Evolutionary conservation across 2,329 filamentous ascomycete species (phyloP), one percentile per base, ranked within the genome.

Genomic region (Ophiostoma pallidulum): DNA sequence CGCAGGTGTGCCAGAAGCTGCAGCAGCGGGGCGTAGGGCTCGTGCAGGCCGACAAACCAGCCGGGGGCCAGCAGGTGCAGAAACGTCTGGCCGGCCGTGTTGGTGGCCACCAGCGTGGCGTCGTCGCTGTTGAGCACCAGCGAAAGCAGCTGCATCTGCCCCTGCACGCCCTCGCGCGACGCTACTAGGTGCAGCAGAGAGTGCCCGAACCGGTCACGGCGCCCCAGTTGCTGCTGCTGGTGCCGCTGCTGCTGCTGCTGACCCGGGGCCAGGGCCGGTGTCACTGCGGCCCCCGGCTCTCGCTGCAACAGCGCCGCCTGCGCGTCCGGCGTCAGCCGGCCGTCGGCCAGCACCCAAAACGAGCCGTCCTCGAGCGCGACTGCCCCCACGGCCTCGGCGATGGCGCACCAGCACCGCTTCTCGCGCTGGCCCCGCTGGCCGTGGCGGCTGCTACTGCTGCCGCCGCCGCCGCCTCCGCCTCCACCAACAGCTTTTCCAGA

Each of bases 11-110:
- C 48, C 12, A 66, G 54, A 8, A 64, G 57, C 40, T 48, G 56
- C 29, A 52, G 54, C 24, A 64, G 50, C 2, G 58, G 57, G 4
- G 56, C 48, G 8, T 56, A 56, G 4, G 54, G 50, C 38, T 53
- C 47, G 2, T 55, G 38, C 7, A 62, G 13, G 22, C 58, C 51
- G 0, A 41, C 13, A 24, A 73, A 58, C 63, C 67, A 69, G 3
- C 50, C 50, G 1, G 53, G 55, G 6, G 62, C 57, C 10, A 74
- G 55, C 1, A 72, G 60, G 40, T 75, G 69, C 22, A 77, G 58
- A 29, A 75, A 73, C 0, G 70, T 74, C 57, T 75, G 72, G 2
- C 66, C 66, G 2, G 65, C 69, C 6, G 62, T 67, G 53, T 75
- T 75, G 22, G 67, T 51, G 3, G 60, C 58, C 14, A 45, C 33